phyloP scores from a whole-genome alignment of 352 stramenopile genomes.

The Phytophthora parvispora region DNA sequence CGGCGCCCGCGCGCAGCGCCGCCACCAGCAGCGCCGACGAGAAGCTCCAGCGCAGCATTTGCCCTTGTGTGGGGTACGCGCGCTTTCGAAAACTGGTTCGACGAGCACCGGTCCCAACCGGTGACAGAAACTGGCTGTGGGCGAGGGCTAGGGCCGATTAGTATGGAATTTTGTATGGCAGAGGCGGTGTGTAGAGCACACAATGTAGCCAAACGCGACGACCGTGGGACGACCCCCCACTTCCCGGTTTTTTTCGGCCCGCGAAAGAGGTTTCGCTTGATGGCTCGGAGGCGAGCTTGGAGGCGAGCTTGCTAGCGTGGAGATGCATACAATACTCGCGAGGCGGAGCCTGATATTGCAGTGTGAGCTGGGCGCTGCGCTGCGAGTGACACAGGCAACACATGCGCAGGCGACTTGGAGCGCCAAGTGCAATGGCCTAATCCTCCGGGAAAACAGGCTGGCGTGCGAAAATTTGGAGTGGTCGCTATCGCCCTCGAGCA shows the following conservation, averaged over 20 bases:
- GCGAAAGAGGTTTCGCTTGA: background rate
- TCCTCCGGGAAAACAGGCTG: constrained; percentile 20
- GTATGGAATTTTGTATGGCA: constrained; percentile 19
- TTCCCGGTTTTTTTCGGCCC: background rate
- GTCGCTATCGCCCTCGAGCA: no score
- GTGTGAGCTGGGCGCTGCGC: background rate
- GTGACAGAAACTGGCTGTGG: constrained; percentile 27
- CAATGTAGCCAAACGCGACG: constrained; percentile 13
- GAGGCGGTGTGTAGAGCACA: background rate
- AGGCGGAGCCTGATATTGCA: background rate
- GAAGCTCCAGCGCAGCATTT: constrained; percentile 8
- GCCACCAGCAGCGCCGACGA: constrained; percentile 27
- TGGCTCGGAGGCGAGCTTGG: no score
- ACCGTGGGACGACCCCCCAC: background rate
- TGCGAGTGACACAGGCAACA: background rate
- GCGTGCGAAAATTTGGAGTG: constrained; percentile 32
- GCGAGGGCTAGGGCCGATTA: constrained; percentile 19
- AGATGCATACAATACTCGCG: background rate
- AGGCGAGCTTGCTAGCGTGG: no score
- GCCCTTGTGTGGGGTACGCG: background rate
- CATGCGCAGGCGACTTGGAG: background rate
- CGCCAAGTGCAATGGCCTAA: constrained; percentile 4
- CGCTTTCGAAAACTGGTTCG: constrained; percentile 1
- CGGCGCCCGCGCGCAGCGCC: constrained; percentile 1
- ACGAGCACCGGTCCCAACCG: background rate